These are phyloP conservation scores for Xylaria intraflava DNA, from an alignment of 495 filamentous ascomycete species.

Conservation along the genomic window DNA sequence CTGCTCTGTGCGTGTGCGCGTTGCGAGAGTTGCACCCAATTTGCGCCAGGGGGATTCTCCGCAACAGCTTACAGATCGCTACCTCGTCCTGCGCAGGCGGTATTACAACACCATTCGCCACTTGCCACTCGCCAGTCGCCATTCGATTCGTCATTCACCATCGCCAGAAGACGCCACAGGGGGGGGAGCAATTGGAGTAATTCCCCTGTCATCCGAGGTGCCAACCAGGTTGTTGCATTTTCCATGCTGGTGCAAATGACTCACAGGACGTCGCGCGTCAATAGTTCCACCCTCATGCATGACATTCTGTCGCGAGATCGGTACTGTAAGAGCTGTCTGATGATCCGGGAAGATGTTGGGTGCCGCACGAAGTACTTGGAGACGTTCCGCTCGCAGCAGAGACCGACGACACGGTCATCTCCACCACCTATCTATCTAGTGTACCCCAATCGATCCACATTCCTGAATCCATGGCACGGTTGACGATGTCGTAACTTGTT, in stretches of 20 bases:
- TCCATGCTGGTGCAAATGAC: slow-evolving; percentile 6
- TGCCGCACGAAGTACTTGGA: background rate
- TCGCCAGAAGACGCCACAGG: background rate
- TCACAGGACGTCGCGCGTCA: slow-evolving; percentile 9
- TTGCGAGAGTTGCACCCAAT: background rate
- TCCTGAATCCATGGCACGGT: too few species aligned
- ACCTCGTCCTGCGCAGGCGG: background rate
- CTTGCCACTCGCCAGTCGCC: background rate
- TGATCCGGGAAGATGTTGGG: background rate
- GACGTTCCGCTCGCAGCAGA: too few species aligned
- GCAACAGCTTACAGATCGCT: background rate
- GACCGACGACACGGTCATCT: too few species aligned
- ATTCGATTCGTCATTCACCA: background rate
- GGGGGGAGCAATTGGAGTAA: background rate
- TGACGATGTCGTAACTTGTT: too few species aligned
- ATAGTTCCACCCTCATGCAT: slow-evolving; percentile 4
- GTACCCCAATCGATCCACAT: too few species aligned
- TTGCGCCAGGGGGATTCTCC: background rate
- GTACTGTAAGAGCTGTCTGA: background rate
- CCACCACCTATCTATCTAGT: too few species aligned
- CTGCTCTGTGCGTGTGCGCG: slow-evolving; percentile 2
- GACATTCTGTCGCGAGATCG: background rate
- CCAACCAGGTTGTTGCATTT: slow-evolving; percentile 6
- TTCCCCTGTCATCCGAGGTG: slow-evolving; percentile 2
- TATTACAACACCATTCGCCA: background rate